Percentiles rank a stretch among this genome's conserved stretches.
Conservation (phyloP, 2,329 filamentous ascomycete species). For the Venturia effusa region DNA sequence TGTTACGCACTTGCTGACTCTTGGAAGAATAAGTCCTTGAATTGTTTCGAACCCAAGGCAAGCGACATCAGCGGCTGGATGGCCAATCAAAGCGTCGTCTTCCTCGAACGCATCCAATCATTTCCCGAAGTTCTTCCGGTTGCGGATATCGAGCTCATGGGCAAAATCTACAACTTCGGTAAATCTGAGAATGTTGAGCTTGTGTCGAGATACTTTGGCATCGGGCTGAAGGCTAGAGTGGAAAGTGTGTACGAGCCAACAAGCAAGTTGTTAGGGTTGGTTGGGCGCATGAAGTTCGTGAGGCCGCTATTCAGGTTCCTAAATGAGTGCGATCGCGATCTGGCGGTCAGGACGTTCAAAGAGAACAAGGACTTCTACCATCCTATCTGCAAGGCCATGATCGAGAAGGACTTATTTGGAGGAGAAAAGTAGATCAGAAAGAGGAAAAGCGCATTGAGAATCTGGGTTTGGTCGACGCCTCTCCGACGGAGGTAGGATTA, state of each 20-base stretch:
- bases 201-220: conserved; percentile 64
- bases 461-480: not conserved
- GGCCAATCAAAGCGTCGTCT: conserved; percentile 83
- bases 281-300: conserved; percentile 97
- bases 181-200: conserved; percentile 81
- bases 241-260: conserved; percentile 57
- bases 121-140: conserved; percentile 50
- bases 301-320: conserved; percentile 71
- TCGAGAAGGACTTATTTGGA: conserved; percentile 69
- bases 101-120: conserved; percentile 68
- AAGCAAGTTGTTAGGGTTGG: conserved; percentile 63
- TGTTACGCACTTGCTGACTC: conserved; percentile 75
- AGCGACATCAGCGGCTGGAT: conserved; percentile 65
- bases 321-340: conserved; percentile 58
- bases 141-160: conserved; percentile 60
- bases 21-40: conserved; percentile 51
- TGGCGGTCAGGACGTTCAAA: conserved; percentile 75
- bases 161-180: conserved; percentile 60
- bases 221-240: conserved; percentile 68
- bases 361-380: conserved; percentile 90
- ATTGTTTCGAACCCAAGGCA: conserved; percentile 47
- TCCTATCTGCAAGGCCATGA: conserved; percentile 77
- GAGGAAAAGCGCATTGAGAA: not conserved
- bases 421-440: not conserved
- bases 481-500: not conserved